phyloP scores from a whole-genome alignment of 768 basidiomycete species.

The Tricholoma hemisulphureum region DNA sequence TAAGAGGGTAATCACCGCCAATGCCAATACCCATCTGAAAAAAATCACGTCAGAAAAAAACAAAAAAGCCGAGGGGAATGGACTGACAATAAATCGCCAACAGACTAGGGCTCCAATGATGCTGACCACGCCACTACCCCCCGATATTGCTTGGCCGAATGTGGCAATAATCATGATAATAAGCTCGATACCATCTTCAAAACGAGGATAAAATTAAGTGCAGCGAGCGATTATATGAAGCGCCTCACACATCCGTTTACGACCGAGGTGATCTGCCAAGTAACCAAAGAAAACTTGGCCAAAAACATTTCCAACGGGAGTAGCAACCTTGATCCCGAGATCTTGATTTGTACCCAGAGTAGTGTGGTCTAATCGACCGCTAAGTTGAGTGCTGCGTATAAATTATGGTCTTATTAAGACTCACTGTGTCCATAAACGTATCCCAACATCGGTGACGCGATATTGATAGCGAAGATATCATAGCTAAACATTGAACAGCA shows the following conservation, averaged over 20 bases:
- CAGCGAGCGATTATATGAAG: not conserved
- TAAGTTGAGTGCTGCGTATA: not conserved
- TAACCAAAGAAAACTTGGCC: slow-evolving; percentile 80
- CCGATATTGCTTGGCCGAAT: slow-evolving; percentile 77
- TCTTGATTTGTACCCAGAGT: slow-evolving; percentile 60
- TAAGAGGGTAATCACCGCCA: slow-evolving; percentile 86
- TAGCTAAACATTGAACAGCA: slow-evolving; percentile 40
- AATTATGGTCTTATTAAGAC: slow-evolving; percentile 1
- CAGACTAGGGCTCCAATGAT: slow-evolving; percentile 77
- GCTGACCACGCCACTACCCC: slow-evolving; percentile 59
- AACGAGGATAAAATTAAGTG: slow-evolving; percentile 1
- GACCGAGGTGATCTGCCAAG: slow-evolving; percentile 74
- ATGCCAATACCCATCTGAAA: slow-evolving; percentile 74
- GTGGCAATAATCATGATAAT: slow-evolving; percentile 81
- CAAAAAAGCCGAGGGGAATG: not conserved
- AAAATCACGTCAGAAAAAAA: not conserved
- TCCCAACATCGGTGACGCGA: slow-evolving; percentile 79
- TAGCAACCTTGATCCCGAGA: slow-evolving; percentile 75
- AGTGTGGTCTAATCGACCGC: slow-evolving; percentile 18
- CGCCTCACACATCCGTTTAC: slow-evolving; percentile 75
- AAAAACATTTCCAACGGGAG: slow-evolving; percentile 71
- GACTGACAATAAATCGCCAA: slow-evolving; percentile 72
- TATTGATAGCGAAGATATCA: slow-evolving; percentile 89
- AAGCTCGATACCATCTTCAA: slow-evolving; percentile 64
- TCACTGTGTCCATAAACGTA: slow-evolving; percentile 64